Evolutionary conservation across 2,329 filamentous ascomycete genomes (phyloP).

Genomic region (Pseudofabraea citricarpa): DNA sequence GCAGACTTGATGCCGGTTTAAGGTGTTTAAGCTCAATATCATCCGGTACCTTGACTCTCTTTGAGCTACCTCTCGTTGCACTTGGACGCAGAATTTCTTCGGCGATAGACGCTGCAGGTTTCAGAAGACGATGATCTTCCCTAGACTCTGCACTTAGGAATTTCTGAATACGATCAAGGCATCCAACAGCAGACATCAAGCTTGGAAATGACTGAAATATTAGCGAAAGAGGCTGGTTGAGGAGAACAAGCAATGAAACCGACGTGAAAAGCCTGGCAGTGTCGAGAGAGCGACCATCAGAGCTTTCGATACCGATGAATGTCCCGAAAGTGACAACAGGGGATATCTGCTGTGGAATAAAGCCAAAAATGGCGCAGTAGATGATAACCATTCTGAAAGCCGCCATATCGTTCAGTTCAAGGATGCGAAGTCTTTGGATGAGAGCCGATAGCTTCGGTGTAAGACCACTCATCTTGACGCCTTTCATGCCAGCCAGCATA

Average conservation of each 20-base stretch:
- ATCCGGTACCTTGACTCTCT: background rate
- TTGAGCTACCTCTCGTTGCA: background rate
- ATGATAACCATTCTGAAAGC: slow-evolving; percentile 5
- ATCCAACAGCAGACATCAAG: slow-evolving; percentile 31
- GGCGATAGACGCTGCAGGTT: background rate
- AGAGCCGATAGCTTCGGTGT: slow-evolving; percentile 25
- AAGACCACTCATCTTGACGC: slow-evolving; percentile 25
- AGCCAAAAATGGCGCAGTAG: slow-evolving; percentile 1
- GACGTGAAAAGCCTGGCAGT: slow-evolving; percentile 31
- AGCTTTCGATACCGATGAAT: slow-evolving; percentile 19
- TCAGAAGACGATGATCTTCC: slow-evolving; percentile 4
- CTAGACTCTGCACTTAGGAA: slow-evolving; percentile 13
- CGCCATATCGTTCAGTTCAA: slow-evolving; percentile 2
- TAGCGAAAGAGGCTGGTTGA: slow-evolving; percentile 32
- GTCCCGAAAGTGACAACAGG: slow-evolving; percentile 18
- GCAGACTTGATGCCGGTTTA: background rate
- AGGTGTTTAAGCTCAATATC: slow-evolving; percentile 1
- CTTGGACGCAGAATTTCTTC: background rate
- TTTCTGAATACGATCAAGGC: slow-evolving; percentile 32
- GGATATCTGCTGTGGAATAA: slow-evolving; percentile 3
- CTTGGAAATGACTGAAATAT: slow-evolving; percentile 33
- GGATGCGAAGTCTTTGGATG: slow-evolving; percentile 28
- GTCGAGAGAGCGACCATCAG: slow-evolving; percentile 18
- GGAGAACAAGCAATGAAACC: slow-evolving; percentile 32
- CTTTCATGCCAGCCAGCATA: slow-evolving; percentile 22